Conservation (phyloP, 2,329 filamentous ascomycete species). For the Orbilia blumenaviensis region DNA sequence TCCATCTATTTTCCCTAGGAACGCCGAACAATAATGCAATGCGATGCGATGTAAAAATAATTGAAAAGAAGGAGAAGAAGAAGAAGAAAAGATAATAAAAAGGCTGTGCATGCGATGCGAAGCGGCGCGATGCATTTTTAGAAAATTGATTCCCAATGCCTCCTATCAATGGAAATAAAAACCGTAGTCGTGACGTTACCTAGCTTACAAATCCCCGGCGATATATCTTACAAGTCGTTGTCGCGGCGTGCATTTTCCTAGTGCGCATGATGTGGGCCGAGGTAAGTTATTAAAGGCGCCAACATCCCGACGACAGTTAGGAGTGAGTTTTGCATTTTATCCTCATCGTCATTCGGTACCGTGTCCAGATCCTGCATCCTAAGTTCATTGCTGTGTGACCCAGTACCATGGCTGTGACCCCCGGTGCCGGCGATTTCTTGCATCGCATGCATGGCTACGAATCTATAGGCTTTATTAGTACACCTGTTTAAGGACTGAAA, state of each 20-base stretch:
- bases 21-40: conserved; percentile 11
- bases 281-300: conserved; percentile 44
- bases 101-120: too few species aligned
- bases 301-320: conserved; percentile 46
- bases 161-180: neutral
- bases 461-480: conserved; percentile 66
- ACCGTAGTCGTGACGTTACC: neutral
- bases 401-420: conserved; percentile 19
- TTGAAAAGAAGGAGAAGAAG: too few species aligned
- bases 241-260: conserved; percentile 1
- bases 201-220: neutral
- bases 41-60: neutral
- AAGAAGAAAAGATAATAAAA: too few species aligned
- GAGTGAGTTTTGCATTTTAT: conserved; percentile 50
- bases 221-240: conserved; percentile 6
- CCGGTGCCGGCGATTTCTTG: conserved; percentile 68
- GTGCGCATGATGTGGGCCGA: conserved; percentile 50
- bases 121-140: too few species aligned
- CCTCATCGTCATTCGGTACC: conserved; percentile 55
- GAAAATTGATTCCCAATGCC: neutral
- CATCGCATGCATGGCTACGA: conserved; percentile 99
- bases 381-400: conserved; percentile 61
- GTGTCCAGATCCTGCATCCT: conserved; percentile 55
- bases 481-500: neutral
- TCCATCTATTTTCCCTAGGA: conserved; percentile 29